Evolutionary conservation across 2,329 filamentous ascomycete genomes (phyloP).

Genomic region (Harringtonia lauricola): DNA sequence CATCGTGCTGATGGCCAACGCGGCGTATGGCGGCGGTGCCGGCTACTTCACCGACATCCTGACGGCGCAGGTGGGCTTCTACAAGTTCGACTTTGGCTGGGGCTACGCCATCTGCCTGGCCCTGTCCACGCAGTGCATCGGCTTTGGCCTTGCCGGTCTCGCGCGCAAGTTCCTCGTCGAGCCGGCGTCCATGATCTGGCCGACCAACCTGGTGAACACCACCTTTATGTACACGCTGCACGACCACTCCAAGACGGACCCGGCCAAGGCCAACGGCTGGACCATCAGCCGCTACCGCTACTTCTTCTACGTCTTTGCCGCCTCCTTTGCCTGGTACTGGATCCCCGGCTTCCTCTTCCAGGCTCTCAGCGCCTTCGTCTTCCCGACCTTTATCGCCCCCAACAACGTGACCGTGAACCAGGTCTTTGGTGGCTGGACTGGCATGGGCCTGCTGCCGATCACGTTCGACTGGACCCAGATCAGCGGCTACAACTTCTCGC

Average conservation of each 20-base stretch:
- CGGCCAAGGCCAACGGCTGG: not conserved
- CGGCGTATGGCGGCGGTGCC: constrained; percentile 28
- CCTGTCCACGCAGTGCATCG: constrained; percentile 32
- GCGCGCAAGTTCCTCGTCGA: constrained; percentile 39
- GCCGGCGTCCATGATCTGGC: constrained; percentile 41
- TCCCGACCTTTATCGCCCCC: constrained; percentile 42
- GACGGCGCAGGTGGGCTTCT: constrained; percentile 26
- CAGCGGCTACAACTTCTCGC: constrained; percentile 7
- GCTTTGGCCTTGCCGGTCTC: constrained; percentile 42
- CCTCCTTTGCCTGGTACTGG: constrained; percentile 42
- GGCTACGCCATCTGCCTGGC: not conserved
- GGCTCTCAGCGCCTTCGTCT: constrained; percentile 35
- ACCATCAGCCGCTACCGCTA: constrained; percentile 17
- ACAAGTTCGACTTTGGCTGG: not conserved
- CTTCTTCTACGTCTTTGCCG: constrained; percentile 29
- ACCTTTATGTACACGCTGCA: constrained; percentile 37
- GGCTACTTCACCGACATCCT: constrained; percentile 36
- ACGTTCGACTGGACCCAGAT: constrained; percentile 28
- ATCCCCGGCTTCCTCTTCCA: constrained; percentile 37
- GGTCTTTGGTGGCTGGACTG: constrained; percentile 22
- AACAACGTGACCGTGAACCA: constrained; percentile 20
- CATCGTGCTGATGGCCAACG: constrained; percentile 50
- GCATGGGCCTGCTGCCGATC: constrained; percentile 19
- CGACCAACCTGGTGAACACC: constrained; percentile 32
- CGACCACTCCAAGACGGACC: constrained; percentile 23